These are phyloP conservation scores for Stereocaulon alpinum DNA, from an alignment of 495 filamentous ascomycete genomes.

Conservation along the genomic window DNA sequence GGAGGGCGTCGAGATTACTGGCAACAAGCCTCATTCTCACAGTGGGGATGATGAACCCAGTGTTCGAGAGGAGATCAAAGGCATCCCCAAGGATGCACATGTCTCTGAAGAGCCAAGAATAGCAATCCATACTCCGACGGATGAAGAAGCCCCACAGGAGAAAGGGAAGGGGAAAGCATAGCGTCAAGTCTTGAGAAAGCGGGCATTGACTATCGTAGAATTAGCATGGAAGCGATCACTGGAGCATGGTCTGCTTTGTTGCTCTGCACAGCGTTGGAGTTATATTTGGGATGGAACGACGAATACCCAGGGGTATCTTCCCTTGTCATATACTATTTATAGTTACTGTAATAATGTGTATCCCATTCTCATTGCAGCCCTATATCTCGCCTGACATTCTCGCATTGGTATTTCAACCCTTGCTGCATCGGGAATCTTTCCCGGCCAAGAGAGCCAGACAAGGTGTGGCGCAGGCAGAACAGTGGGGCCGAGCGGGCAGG, in stretches of 20 bases:
- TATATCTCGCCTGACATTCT: background rate
- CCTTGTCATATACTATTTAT: background rate
- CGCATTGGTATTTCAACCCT: background rate
- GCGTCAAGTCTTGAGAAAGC: background rate
- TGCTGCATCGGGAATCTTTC: background rate
- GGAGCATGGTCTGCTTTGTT: background rate
- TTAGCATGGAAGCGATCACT: background rate
- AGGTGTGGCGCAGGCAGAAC: conserved; percentile 1
- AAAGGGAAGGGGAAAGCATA: conserved; percentile 23
- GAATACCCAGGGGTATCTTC: background rate
- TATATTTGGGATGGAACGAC: background rate
- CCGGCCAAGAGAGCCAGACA: background rate
- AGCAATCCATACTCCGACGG: conserved; percentile 3
- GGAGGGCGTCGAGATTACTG: conserved; percentile 4
- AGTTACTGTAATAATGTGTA: background rate
- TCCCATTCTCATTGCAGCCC: background rate
- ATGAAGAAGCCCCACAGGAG: conserved; percentile 6
- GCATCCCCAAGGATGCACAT: conserved; percentile 38
- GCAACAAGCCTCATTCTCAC: conserved; percentile 8
- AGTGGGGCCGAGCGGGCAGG: background rate
- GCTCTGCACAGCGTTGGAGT: conserved; percentile 12
- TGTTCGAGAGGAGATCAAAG: conserved; percentile 33
- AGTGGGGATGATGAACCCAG: conserved; percentile 13
- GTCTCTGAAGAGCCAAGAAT: conserved; percentile 23
- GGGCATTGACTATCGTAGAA: background rate